Evolutionary conservation across 2,329 filamentous ascomycete genomes (phyloP), one percentile per base, ranked within the genome.

Genomic region (Colletotrichum sublineola): DNA sequence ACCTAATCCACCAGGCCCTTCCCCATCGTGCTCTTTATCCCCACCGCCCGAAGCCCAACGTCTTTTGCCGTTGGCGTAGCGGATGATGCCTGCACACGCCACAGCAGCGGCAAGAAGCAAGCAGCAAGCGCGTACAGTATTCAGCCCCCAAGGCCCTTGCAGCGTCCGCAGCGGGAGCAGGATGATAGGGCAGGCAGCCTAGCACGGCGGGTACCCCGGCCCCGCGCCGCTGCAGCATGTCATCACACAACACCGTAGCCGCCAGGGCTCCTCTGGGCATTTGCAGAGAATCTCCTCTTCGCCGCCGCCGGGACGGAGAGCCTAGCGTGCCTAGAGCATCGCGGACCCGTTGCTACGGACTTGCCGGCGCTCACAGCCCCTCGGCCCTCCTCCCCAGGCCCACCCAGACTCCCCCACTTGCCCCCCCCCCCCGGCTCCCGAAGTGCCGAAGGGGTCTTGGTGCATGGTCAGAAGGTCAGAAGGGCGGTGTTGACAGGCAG

Each of bases 181-280:
- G 40, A 15, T 64, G 66, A 64, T 65, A 69, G 66, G 61, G 52
- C 48, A 61, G 38, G 33, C 18, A 64, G 31, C 15, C 29, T 38
- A 40, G 29, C 40, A 55, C 38, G 24, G 60, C 55, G 58, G 66
- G 40, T 36, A 58, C 24, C 31, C 63, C 69, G 69, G 66, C 69
- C 66, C 69, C 69, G 55, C 66, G 40, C 69, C 66, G 60, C 65
- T 72, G 69, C 69, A 72, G 31, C 66, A 69, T 72, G 69, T 72
- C 69, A 72, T 69, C 69, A 72, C 60, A 64, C 69, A 64, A 29
- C 20, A 63, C 58, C 20, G 36, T n/a, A n/a, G 24, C 53, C 24
- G 56, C 57, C 50, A 36, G 44, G 68, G 38, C 48, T n/a, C 18
- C 38, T 48, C 6, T 38, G 38, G 40, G 20, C 24, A 24, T 44